Conservation (phyloP, 352 stramenopile species). For the Phytopythium helicoides region DNA sequence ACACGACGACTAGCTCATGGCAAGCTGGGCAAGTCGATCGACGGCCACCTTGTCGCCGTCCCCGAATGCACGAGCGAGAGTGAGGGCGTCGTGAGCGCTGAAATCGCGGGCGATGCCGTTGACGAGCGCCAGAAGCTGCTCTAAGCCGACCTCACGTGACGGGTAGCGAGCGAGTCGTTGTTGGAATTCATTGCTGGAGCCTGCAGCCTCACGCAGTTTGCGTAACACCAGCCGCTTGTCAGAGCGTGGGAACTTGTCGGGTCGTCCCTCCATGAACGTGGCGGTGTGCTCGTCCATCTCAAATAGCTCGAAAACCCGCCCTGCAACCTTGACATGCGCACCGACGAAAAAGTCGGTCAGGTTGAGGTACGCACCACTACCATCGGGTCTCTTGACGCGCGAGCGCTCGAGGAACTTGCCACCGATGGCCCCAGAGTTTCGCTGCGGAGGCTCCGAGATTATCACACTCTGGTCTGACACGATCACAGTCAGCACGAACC, state of each 20-base stretch:
- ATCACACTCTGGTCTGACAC: constrained; percentile 74
- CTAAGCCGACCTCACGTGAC: constrained; percentile 31
- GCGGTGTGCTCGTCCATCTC: constrained; percentile 87
- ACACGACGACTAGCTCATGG: constrained; percentile 6
- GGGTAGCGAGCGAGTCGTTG: constrained; percentile 26
- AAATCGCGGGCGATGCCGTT: constrained; percentile 43
- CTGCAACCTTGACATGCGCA: constrained; percentile 55
- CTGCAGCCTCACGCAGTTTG: constrained; percentile 39
- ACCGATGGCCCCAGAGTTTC: constrained; percentile 72
- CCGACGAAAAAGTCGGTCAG: constrained; percentile 80
- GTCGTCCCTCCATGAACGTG: constrained; percentile 75
- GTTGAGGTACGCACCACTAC: constrained; percentile 35
- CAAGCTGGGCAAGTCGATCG: constrained; percentile 44
- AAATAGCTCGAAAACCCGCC: constrained; percentile 68
- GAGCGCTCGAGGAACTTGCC: constrained; percentile 76
- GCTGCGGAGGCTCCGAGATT: constrained; percentile 74
- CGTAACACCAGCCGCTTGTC: constrained; percentile 62
- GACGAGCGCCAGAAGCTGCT: constrained; percentile 51
- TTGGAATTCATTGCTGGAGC: constrained; percentile 28
- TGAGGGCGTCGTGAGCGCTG: constrained; percentile 60
- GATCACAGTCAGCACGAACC: constrained; percentile 78
- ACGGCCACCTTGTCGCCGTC: constrained; percentile 58
- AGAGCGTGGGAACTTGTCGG: constrained; percentile 57
- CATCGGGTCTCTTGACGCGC: constrained; percentile 63
- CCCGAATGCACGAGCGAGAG: constrained; percentile 63